phyloP scores from a whole-genome alignment of 495 filamentous ascomycete species.

The Aspergillus egyptiacus region DNA sequence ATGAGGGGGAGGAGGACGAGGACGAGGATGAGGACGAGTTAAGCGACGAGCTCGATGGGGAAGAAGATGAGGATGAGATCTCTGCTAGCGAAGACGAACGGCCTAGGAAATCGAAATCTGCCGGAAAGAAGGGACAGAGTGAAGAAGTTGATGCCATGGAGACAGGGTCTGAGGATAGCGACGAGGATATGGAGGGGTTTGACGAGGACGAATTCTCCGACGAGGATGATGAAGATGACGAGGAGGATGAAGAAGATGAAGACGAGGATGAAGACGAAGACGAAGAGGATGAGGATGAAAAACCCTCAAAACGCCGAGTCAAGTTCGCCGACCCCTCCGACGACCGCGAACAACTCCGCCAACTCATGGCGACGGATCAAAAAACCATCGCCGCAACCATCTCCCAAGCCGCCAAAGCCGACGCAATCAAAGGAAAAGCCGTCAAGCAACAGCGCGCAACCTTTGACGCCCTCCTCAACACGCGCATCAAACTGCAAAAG shows the following conservation, averaged over 20 bases:
- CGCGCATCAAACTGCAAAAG: conserved; percentile 87
- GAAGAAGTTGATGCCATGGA: conserved; percentile 19
- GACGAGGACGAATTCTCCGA: conserved; percentile 14
- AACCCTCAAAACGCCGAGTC: conserved; percentile 20
- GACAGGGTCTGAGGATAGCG: conserved; percentile 18
- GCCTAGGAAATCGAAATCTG: conserved; percentile 30
- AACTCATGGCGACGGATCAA: conserved; percentile 66
- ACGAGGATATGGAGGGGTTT: conserved; percentile 14
- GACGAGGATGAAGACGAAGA: conserved; percentile 36
- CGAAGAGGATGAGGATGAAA: conserved; percentile 29
- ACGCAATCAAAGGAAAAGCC: conserved; percentile 77
- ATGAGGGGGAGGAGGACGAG: conserved; percentile 37
- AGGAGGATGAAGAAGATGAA: conserved; percentile 28
- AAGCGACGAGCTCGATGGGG: conserved; percentile 36
- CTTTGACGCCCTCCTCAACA: conserved; percentile 82
- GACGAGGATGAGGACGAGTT: conserved; percentile 58
- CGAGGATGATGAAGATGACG: conserved; percentile 22
- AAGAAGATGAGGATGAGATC: conserved; percentile 29
- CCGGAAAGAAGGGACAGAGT: conserved; percentile 34
- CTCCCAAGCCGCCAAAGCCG: conserved; percentile 65
- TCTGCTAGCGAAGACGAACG: conserved; percentile 20
- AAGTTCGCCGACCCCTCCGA: conserved; percentile 24
- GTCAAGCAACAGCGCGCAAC: conserved; percentile 75
- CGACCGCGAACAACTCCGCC: conserved; percentile 55
- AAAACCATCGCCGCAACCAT: conserved; percentile 63